Evolutionary conservation across 2,329 filamentous ascomycete genomes (phyloP).

Genomic region (Mycosphaerella sp.): DNA sequence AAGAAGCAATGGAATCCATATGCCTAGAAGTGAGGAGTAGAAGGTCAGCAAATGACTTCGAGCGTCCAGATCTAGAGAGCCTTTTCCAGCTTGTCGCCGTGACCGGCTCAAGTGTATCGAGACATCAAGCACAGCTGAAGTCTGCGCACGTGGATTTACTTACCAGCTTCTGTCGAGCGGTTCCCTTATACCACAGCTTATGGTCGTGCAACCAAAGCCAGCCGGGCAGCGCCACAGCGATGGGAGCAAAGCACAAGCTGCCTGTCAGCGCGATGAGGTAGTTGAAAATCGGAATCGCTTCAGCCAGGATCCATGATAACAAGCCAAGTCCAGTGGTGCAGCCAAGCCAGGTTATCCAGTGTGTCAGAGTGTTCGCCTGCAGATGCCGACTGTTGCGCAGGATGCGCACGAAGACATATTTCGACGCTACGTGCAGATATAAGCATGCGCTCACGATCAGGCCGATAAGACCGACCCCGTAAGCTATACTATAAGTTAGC

Average conservation of each 20-base stretch:
- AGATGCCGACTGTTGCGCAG: slow-evolving; percentile 48
- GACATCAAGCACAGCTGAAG: too few relatives aligned
- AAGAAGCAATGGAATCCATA: slow-evolving; percentile 41
- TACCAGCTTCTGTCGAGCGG: slow-evolving; percentile 28
- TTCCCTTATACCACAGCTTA: slow-evolving; percentile 37
- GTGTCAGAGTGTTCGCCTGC: slow-evolving; percentile 46
- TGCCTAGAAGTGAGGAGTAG: slow-evolving; percentile 7
- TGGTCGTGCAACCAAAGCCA: slow-evolving; percentile 50
- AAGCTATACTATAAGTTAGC: slow-evolving; percentile 32
- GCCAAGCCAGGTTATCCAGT: slow-evolving; percentile 49
- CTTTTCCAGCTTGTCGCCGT: too few relatives aligned
- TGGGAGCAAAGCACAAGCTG: slow-evolving; percentile 46
- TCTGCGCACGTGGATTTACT: too few relatives aligned
- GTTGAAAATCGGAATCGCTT: slow-evolving; percentile 52
- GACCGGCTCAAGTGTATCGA: too few relatives aligned
- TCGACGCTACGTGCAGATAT: slow-evolving; percentile 47
- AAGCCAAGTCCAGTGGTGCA: slow-evolving; percentile 40
- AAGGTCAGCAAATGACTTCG: too few relatives aligned
- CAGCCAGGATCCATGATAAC: slow-evolving; percentile 47
- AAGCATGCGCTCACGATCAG: slow-evolving; percentile 47
- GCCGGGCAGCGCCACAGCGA: slow-evolving; percentile 45
- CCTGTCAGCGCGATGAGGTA: slow-evolving; percentile 47
- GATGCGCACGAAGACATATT: slow-evolving; percentile 52
- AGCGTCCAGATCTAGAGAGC: too few relatives aligned
- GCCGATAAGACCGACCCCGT: slow-evolving; percentile 53